Percentiles rank a stretch among this genome's conserved stretches.
These are phyloP conservation scores for Pythium dissimile DNA, from an alignment of 352 stramenopile genomes.

Conservation along the genomic window DNA sequence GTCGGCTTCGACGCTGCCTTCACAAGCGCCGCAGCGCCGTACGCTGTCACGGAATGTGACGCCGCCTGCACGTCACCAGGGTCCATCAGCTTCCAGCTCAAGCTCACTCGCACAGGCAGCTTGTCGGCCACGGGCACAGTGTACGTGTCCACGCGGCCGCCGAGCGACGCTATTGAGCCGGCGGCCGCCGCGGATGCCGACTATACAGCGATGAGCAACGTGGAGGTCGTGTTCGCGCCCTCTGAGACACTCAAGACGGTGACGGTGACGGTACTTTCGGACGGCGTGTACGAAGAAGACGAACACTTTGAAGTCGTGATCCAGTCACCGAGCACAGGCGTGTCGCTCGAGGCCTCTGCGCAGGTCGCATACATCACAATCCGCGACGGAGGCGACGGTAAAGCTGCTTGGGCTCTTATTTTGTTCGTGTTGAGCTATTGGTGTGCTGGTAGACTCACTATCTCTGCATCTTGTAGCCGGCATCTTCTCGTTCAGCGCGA, in stretches of 20 bases:
- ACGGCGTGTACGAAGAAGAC: constrained; percentile 47
- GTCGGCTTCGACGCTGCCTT: constrained; percentile 39
- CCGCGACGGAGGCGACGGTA: constrained; percentile 39
- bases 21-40: constrained; percentile 21
- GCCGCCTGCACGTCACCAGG: constrained; percentile 32
- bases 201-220: constrained; percentile 28
- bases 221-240: constrained; percentile 28
- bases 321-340: constrained; percentile 20
- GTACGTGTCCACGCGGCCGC: constrained; percentile 30
- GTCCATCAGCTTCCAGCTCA: constrained; percentile 30
- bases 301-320: constrained; percentile 39
- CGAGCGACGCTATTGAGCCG: background rate
- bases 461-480: constrained; percentile 31
- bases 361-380: constrained; percentile 36
- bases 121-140: constrained; percentile 28
- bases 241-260: constrained; percentile 28
- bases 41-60: constrained; percentile 32
- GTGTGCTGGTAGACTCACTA: background rate
- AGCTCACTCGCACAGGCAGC: constrained; percentile 29
- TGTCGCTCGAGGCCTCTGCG: constrained; percentile 9
- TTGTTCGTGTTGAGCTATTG: too few relatives aligned
- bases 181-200: constrained; percentile 28
- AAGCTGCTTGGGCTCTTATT: background rate
- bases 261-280: constrained; percentile 34
- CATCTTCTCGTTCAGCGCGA: constrained; percentile 51